phyloP scores from a whole-genome alignment of 2,329 filamentous ascomycete genomes.

The Ophiostoma sp. region DNA sequence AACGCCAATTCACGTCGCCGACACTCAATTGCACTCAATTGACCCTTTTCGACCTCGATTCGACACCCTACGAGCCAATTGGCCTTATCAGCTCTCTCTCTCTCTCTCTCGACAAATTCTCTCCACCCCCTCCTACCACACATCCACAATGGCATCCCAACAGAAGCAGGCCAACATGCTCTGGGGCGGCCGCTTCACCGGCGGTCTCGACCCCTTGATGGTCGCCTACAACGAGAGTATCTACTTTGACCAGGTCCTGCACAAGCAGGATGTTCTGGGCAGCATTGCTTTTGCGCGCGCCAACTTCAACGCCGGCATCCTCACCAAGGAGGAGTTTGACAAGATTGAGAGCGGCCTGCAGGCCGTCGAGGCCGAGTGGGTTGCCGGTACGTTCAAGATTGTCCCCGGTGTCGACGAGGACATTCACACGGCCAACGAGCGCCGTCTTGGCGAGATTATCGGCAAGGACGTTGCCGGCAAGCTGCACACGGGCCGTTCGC shows the following conservation, averaged over 20 bases:
- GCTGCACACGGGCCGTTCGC: constrained; percentile 81
- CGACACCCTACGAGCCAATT: background rate
- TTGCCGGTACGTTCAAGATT: constrained; percentile 51
- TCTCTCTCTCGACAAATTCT: background rate
- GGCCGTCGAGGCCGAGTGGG: constrained; percentile 57
- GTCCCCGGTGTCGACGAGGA: constrained; percentile 56
- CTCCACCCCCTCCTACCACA: background rate
- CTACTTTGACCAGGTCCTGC: constrained; percentile 74
- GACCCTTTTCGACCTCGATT: background rate
- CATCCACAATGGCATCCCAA: constrained; percentile 35
- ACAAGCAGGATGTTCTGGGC: constrained; percentile 77
- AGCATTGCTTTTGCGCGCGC: constrained; percentile 80
- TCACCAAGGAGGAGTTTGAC: constrained; percentile 70
- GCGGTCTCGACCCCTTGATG: constrained; percentile 84
- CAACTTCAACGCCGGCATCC: constrained; percentile 72
- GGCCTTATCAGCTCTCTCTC: background rate
- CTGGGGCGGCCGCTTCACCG: constrained; percentile 56
- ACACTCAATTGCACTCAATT: background rate
- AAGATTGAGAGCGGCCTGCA: constrained; percentile 72
- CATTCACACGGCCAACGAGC: constrained; percentile 71
- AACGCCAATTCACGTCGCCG: background rate
- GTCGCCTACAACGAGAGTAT: constrained; percentile 80
- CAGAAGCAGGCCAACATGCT: constrained; percentile 44
- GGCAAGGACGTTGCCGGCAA: constrained; percentile 84
- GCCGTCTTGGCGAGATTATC: constrained; percentile 77